A percentile compares a stretch with the other conserved stretches of the same genome.
Evolutionary conservation across 176 grass and related monocot genomes (phyloP).

Genomic region (Eremochloa ophiuroides): DNA sequence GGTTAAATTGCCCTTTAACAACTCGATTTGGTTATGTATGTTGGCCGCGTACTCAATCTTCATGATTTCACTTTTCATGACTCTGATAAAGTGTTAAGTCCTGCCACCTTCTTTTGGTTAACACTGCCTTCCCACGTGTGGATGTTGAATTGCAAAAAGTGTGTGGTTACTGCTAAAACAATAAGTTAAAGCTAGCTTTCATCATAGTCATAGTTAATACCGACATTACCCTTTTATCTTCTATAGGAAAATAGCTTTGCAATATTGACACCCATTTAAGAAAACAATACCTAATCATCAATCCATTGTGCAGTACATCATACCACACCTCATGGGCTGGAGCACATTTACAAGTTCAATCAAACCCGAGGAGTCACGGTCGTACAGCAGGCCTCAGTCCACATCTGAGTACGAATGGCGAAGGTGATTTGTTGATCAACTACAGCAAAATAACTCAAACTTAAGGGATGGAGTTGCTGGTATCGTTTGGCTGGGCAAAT

Average conservation of each 20-base stretch:
- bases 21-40: neutral
- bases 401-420: constrained; percentile 70
- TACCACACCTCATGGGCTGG: constrained; percentile 90
- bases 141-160: neutral
- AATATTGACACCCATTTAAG: neutral
- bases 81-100: neutral
- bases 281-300: neutral
- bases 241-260: neutral
- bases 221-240: neutral
- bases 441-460: neutral
- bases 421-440: constrained; percentile 14
- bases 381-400: constrained; percentile 39
- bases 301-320: constrained; percentile 65
- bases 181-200: neutral
- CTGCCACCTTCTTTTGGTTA: neutral
- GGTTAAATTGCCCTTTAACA: neutral
- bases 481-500: neutral
- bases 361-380: constrained; percentile 43
- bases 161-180: neutral
- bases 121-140: neutral
- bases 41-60: neutral
- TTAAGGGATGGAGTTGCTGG: neutral
- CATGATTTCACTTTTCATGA: neutral
- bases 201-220: neutral
- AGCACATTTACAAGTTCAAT: constrained; percentile 73